Evolutionary conservation across 495 filamentous ascomycete species (phyloP).

Genomic region (Penicillium paxilli): DNA sequence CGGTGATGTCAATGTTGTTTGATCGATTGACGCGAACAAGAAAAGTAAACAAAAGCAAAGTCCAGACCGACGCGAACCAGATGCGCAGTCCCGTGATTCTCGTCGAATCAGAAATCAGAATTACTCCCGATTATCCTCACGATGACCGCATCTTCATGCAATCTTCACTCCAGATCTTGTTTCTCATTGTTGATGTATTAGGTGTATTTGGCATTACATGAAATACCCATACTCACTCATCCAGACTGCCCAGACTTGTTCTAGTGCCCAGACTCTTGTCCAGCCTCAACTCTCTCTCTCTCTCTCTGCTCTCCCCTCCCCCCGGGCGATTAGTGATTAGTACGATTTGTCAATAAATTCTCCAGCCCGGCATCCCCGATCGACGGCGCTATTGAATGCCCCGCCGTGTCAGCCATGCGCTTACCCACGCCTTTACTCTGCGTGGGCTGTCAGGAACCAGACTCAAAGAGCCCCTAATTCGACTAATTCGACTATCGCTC

Average conservation of each 20-base stretch:
- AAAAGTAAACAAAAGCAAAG: slow-evolving; percentile 28
- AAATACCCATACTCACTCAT: slow-evolving; percentile 22
- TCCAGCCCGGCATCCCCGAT: slow-evolving; percentile 19
- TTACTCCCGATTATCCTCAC: background rate
- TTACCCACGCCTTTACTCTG: slow-evolving; percentile 12
- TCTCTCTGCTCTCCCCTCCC: background rate
- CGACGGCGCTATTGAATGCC: slow-evolving; percentile 29
- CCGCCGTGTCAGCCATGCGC: slow-evolving; percentile 14
- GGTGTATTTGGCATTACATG: slow-evolving; percentile 11
- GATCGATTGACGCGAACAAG: slow-evolving; percentile 6
- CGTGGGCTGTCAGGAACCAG: slow-evolving; percentile 27
- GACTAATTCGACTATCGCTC: slow-evolving; percentile 13
- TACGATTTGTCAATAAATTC: slow-evolving; percentile 18
- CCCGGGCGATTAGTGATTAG: no score
- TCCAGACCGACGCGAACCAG: slow-evolving; percentile 16
- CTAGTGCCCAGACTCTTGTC: background rate
- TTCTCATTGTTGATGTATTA: background rate
- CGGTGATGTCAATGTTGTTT: slow-evolving; percentile 21
- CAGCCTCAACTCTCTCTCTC: background rate
- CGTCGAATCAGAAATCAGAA: background rate
- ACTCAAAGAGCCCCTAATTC: slow-evolving; percentile 8
- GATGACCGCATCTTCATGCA: slow-evolving; percentile 7
- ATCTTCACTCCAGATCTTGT: background rate
- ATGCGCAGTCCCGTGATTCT: slow-evolving; percentile 28
- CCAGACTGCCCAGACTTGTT: background rate